These are phyloP conservation scores for Saccharum spontaneum DNA, from an alignment of 176 grass and related monocot species.

Conservation along the genomic window DNA sequence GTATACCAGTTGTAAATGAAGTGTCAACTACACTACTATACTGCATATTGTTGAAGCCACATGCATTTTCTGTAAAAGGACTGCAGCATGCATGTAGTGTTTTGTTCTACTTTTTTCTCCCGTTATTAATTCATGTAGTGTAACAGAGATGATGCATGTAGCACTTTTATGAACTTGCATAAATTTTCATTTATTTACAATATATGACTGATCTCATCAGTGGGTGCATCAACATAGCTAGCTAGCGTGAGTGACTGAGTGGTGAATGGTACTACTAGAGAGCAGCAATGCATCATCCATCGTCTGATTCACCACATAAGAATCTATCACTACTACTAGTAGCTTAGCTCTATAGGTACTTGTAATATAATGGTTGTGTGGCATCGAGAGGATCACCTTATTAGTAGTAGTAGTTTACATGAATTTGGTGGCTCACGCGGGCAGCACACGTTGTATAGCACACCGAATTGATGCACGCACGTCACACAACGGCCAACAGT, in stretches of 20 bases:
- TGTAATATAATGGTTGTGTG: background rate
- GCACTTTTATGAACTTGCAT: background rate
- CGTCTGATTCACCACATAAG: background rate
- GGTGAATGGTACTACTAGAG: background rate
- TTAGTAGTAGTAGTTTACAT: background rate
- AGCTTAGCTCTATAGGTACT: background rate
- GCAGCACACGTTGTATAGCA: background rate
- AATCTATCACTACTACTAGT: background rate
- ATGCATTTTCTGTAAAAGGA: background rate
- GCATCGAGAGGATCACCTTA: background rate
- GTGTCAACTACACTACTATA: background rate
- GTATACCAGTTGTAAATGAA: background rate
- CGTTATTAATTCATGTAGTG: background rate
- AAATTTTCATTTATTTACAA: background rate
- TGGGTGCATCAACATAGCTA: background rate
- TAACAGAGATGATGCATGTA: background rate
- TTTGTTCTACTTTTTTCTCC: background rate
- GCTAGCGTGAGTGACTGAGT: background rate
- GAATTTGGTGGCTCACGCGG: background rate
- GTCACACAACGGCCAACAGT: background rate
- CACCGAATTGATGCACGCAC: slow-evolving; percentile 7
- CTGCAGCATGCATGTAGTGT: background rate
- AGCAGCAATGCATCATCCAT: too few relatives aligned
- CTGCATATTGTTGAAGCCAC: background rate
- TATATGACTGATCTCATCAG: background rate